Percentiles rank a stretch among this genome's conserved stretches.
phyloP scores from a whole-genome alignment of 495 filamentous ascomycete genomes.

The Glarea lozoyensis region DNA sequence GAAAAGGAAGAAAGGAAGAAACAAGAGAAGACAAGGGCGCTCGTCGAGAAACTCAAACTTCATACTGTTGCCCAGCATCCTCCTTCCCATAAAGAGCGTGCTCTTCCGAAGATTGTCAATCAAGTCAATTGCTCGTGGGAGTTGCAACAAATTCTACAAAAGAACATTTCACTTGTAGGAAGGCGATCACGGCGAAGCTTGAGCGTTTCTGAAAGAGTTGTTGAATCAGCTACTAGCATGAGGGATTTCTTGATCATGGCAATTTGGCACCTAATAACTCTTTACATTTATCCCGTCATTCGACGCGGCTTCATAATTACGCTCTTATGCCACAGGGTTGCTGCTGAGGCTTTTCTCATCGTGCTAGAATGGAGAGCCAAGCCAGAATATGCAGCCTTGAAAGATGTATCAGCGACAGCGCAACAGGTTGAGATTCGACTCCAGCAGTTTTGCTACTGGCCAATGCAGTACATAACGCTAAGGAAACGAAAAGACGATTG shows the following conservation, averaged over 20 bases:
- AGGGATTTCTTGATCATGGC: constrained; percentile 64
- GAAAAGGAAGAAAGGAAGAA: constrained; percentile 50
- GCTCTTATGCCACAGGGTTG: constrained; percentile 70
- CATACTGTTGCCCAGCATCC: constrained; percentile 74
- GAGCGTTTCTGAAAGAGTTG: constrained; percentile 90
- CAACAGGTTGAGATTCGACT: constrained; percentile 97
- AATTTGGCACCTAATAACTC: constrained; percentile 59
- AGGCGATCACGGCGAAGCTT: constrained; percentile 71
- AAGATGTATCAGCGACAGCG: constrained; percentile 94
- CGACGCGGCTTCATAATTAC: constrained; percentile 63
- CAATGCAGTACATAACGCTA: constrained; percentile 83
- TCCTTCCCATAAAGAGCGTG: constrained; percentile 72
- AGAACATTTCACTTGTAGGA: constrained; percentile 76
- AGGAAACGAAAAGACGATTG: constrained; percentile 84
- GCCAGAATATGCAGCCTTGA: constrained; percentile 75
- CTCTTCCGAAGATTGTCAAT: constrained; percentile 74
- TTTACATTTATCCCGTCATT: constrained; percentile 73
- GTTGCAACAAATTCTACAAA: constrained; percentile 70
- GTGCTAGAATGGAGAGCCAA: constrained; percentile 82
- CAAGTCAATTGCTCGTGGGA: constrained; percentile 97
- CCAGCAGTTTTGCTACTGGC: constrained; percentile 99
- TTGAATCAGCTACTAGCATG: constrained; percentile 81
- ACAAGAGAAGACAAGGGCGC: constrained; percentile 40
- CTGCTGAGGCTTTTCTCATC: constrained; percentile 70
- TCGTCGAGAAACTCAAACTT: constrained; percentile 84